Evolutionary conservation across 106 monocot species (phyloP).

Genomic region (Dioscorea zingiberensis): DNA sequence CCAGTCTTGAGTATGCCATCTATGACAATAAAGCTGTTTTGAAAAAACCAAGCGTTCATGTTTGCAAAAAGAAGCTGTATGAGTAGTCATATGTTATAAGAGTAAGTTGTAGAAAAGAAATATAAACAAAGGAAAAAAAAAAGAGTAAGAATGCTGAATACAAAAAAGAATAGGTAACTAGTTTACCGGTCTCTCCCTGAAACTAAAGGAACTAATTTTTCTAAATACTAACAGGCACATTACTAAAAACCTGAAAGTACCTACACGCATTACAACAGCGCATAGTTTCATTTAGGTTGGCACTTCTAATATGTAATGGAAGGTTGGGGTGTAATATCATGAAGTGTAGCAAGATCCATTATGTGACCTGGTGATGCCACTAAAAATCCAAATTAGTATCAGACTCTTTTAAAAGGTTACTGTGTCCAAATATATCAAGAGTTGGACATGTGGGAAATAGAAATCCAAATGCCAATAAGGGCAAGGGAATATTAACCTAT

Average conservation of each 20-base stretch:
- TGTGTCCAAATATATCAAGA: neutral
- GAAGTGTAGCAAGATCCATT: neutral
- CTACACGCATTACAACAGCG: neutral
- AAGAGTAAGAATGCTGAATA: neutral
- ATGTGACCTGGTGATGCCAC: neutral
- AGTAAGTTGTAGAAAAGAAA: neutral
- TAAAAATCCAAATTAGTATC: neutral
- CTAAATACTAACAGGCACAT: neutral
- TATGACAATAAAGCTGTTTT: slow-evolving; percentile 1
- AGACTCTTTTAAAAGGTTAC: neutral
- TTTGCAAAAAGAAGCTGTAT: neutral
- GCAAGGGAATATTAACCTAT: neutral
- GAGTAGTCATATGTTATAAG: neutral
- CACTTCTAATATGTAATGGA: no score
- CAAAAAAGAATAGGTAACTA: neutral
- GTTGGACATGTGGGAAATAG: neutral
- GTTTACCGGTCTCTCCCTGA: neutral
- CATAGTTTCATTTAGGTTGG: no score
- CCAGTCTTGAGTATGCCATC: slow-evolving; percentile 79
- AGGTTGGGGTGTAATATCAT: neutral
- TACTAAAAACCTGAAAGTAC: neutral
- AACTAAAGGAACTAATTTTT: neutral
- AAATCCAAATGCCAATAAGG: neutral
- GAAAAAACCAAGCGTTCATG: neutral
- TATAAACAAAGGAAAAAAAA: neutral